Evolutionary conservation across 495 filamentous ascomycete genomes (phyloP).

Genomic region (Talaromyces thailandensis): DNA sequence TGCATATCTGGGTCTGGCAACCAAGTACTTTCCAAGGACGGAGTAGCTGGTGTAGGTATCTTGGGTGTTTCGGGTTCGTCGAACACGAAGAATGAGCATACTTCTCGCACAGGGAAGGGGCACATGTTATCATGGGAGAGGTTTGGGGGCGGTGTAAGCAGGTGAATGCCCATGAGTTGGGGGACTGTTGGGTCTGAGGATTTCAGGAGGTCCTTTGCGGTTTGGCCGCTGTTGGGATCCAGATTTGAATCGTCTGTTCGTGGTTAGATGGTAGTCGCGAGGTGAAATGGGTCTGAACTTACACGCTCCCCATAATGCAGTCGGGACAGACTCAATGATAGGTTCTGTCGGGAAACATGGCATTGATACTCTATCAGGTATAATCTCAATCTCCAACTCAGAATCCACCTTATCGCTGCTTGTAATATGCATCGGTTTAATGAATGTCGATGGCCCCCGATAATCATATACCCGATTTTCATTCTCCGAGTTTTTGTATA

Average conservation of each 20-base stretch:
- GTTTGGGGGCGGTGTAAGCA: background rate
- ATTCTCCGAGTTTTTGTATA: background rate
- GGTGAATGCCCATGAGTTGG: background rate
- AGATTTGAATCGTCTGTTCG: no score
- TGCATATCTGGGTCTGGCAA: background rate
- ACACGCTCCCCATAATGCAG: no score
- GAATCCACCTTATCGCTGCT: no score
- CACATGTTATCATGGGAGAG: background rate
- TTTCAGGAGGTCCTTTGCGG: no score
- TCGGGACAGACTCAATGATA: no score
- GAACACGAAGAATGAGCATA: background rate
- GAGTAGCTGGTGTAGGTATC: background rate
- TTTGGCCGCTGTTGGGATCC: no score
- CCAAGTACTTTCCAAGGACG: background rate
- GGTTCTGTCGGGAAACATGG: no score
- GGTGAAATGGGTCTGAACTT: no score
- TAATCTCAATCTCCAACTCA: no score
- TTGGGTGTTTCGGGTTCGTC: background rate
- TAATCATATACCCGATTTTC: background rate
- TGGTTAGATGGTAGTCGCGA: no score
- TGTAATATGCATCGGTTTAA: background rate
- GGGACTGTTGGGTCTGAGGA: background rate
- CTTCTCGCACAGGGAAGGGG: background rate
- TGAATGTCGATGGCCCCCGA: background rate
- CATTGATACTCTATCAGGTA: no score